A percentile compares a stretch with the other conserved stretches of the same genome.
Conservation (phyloP, 495 filamentous ascomycete genomes). For the Tricharina praecox region DNA sequence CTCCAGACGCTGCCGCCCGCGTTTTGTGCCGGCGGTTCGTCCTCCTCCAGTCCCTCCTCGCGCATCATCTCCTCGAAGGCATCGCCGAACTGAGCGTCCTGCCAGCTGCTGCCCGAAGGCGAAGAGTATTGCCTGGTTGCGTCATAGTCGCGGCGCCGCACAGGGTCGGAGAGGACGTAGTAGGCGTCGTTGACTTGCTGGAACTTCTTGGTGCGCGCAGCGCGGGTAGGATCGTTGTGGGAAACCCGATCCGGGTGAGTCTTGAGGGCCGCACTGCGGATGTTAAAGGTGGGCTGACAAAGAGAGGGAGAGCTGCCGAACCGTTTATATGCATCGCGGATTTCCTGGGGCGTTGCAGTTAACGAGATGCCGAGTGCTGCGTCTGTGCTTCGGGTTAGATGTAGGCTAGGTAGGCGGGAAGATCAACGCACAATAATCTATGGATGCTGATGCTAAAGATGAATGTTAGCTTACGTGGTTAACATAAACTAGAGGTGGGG, state of each 20-base stretch:
- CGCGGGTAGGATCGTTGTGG: constrained; percentile 64
- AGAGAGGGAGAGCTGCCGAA: constrained; percentile 23
- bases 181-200: constrained; percentile 97
- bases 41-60: constrained; percentile 59
- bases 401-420: background rate
- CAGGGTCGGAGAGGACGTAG: constrained; percentile 73
- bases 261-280: constrained; percentile 65
- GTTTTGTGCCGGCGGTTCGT: constrained; percentile 17
- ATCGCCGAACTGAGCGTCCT: constrained; percentile 66
- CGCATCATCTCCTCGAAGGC: constrained; percentile 97
- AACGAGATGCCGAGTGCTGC: constrained; percentile 54
- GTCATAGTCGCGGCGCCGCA: constrained; percentile 79
- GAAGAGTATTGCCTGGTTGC: constrained; percentile 37
- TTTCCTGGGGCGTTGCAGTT: constrained; percentile 61
- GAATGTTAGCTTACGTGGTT: no score
- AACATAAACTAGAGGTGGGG: no score
- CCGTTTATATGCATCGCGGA: constrained; percentile 92
- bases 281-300: constrained; percentile 1
- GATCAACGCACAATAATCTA: constrained; percentile 1
- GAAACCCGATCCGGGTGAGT: constrained; percentile 88
- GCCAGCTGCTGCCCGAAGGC: constrained; percentile 19
- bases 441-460: no score
- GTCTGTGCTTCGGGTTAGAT: constrained; percentile 33
- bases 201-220: constrained; percentile 72
- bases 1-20: constrained; percentile 58